Conservation (phyloP, 2,329 filamentous ascomycete species). For the Bipolaris sorokiniana region DNA sequence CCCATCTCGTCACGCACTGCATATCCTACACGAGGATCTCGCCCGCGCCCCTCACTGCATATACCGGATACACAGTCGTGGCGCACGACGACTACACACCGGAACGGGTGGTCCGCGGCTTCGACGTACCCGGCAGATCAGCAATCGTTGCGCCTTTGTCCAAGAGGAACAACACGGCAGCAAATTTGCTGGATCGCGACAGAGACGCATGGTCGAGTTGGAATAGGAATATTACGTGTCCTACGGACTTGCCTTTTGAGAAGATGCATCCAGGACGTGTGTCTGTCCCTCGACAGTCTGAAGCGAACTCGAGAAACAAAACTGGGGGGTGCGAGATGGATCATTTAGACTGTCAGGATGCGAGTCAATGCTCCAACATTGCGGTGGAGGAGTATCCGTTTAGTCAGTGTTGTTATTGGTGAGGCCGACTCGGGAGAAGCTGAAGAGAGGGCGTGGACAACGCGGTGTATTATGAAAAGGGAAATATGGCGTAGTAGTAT, state of each 20-base stretch:
- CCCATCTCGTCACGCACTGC: neutral
- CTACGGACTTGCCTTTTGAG: constrained; percentile 12
- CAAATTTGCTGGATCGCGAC: constrained; percentile 15
- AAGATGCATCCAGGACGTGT: neutral
- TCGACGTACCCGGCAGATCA: neutral
- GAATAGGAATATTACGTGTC: constrained; percentile 4
- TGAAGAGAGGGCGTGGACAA: neutral
- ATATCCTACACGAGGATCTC: neutral
- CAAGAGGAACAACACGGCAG: constrained; percentile 6
- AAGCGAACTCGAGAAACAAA: neutral
- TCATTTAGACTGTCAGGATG: too few species aligned
- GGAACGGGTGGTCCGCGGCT: constrained; percentile 15
- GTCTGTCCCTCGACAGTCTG: neutral
- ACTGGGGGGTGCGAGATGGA: neutral
- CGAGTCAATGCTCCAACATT: neutral
- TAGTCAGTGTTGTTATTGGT: neutral
- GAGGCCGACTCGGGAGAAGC: neutral
- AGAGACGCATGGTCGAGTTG: constrained; percentile 16
- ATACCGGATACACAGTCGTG: constrained; percentile 13
- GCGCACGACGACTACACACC: constrained; percentile 13
- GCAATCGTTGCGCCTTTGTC: neutral
- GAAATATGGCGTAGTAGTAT: neutral
- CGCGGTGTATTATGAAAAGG: neutral
- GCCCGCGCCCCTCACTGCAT: constrained; percentile 6
- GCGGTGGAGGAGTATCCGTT: neutral